phyloP scores from a whole-genome alignment of 768 basidiomycete species.

The Lactifluus hygrophoroides region DNA sequence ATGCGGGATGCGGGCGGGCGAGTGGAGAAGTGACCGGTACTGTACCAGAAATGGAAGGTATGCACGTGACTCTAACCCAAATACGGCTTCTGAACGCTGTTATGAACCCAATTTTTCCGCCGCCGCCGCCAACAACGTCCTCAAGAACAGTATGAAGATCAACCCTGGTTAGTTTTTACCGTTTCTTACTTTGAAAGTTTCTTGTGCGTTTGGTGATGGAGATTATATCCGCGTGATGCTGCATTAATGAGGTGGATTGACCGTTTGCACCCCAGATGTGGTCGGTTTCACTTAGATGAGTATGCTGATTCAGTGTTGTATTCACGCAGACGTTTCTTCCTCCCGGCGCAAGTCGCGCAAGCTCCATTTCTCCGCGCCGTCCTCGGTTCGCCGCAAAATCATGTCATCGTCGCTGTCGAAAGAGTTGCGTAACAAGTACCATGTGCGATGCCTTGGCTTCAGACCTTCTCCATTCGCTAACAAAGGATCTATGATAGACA shows the following conservation, averaged over 20 bases:
- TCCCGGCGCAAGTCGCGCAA: constrained; percentile 98
- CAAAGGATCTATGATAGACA: constrained; percentile 38
- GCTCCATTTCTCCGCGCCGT: constrained; percentile 94
- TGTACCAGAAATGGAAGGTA: neutral
- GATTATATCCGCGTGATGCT: constrained; percentile 24
- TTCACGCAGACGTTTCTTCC: constrained; percentile 66
- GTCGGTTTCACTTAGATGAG: constrained; percentile 22
- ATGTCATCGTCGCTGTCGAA: constrained; percentile 96
- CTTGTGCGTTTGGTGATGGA: constrained; percentile 20
- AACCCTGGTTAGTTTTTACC: constrained; percentile 61
- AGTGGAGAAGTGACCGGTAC: too few species aligned
- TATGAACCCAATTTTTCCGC: constrained; percentile 22
- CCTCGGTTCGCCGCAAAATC: constrained; percentile 91
- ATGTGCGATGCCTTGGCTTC: constrained; percentile 41
- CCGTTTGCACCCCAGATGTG: constrained; percentile 27
- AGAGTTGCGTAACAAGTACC: constrained; percentile 88
- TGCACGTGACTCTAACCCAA: constrained; percentile 18
- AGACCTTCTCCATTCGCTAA: neutral
- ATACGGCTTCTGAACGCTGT: constrained; percentile 2
- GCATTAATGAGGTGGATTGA: constrained; percentile 43
- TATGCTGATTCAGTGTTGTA: constrained; percentile 28
- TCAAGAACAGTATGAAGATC: constrained; percentile 69
- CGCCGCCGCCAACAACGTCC: constrained; percentile 45
- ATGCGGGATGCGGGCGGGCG: too few species aligned
- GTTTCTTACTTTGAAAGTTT: constrained; percentile 20